These are phyloP conservation scores for Fusarium sacchari DNA, from an alignment of 2,329 filamentous ascomycete species.

Conservation along the genomic window DNA sequence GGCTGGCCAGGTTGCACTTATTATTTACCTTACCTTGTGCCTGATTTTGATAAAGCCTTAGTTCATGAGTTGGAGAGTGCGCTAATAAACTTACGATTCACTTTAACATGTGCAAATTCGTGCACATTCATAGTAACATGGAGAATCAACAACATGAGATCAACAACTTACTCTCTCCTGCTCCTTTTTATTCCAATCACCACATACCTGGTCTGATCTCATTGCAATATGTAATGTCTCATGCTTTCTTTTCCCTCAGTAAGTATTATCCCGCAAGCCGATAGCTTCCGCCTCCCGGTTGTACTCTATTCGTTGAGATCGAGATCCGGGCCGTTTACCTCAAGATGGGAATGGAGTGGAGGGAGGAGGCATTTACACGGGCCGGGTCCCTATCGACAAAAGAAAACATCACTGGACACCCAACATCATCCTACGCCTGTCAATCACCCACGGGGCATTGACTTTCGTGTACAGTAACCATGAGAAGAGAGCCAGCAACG, in stretches of 20 bases:
- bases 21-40: slow-evolving; percentile 11
- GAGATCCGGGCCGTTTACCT: slow-evolving; percentile 35
- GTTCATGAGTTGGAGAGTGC: slow-evolving; percentile 11
- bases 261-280: slow-evolving; percentile 31
- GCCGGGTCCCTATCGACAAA: background rate
- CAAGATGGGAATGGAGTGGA: slow-evolving; percentile 20
- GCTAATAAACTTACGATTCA: slow-evolving; percentile 5
- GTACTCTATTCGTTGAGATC: slow-evolving; percentile 15
- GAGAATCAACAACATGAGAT: background rate
- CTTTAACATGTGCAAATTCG: slow-evolving; percentile 9
- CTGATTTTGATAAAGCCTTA: slow-evolving; percentile 11
- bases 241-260: slow-evolving; percentile 9
- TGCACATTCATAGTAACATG: background rate
- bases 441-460: slow-evolving; percentile 20
- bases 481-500: slow-evolving; percentile 7
- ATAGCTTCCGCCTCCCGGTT: slow-evolving; percentile 25
- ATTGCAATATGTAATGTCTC: background rate
- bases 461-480: slow-evolving; percentile 10
- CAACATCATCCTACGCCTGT: slow-evolving; percentile 29
- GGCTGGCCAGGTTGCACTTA: background rate
- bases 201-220: background rate
- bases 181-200: background rate
- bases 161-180: background rate
- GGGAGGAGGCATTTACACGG: slow-evolving; percentile 16
- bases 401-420: slow-evolving; percentile 3